Evolutionary conservation across 208 protist species (phyloP).

Genomic region (Herpetomonas tarakana): DNA sequence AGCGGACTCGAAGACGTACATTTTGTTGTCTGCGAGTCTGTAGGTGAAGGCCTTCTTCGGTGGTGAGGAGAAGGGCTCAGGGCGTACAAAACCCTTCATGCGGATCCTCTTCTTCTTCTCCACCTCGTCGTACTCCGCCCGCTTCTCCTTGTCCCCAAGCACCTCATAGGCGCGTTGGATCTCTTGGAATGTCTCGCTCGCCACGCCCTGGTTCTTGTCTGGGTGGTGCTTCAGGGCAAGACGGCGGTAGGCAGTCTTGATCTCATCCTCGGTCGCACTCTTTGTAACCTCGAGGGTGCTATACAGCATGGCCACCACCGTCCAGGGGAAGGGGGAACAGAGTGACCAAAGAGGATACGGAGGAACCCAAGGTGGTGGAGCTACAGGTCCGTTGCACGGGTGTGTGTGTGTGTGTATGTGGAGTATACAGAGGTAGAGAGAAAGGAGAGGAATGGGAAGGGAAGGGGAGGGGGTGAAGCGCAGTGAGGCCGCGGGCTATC

Average conservation of each 20-base stretch:
- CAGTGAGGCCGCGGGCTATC: too few species aligned
- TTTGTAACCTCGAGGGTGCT: conserved; percentile 59
- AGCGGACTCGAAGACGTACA: conserved; percentile 80
- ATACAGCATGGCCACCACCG: conserved; percentile 58
- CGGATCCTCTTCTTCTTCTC: conserved; percentile 25
- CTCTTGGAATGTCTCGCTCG: conserved; percentile 67
- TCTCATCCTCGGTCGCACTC: conserved; percentile 68
- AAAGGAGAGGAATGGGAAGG: conserved; percentile 4
- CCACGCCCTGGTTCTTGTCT: conserved; percentile 64
- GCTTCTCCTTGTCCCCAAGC: conserved; percentile 87
- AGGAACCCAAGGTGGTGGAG: neutral
- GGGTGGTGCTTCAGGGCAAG: conserved; percentile 81
- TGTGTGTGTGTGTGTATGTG: neutral
- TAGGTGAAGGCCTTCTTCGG: conserved; percentile 43
- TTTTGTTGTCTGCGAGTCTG: conserved; percentile 52
- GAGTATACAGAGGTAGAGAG: conserved; percentile 1
- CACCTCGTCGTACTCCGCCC: conserved; percentile 92
- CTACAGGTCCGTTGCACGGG: neutral
- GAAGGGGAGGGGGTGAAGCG: too few species aligned
- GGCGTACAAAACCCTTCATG: conserved; percentile 56
- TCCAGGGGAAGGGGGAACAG: too few species aligned
- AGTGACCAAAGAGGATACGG: neutral
- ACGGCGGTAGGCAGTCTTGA: conserved; percentile 80
- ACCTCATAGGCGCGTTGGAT: conserved; percentile 97
- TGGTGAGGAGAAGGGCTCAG: conserved; percentile 27